Evolutionary conservation across 345 rosid genomes (phyloP), one percentile per base, ranked within the genome.

Genomic region (Eutrema heterophyllum): DNA sequence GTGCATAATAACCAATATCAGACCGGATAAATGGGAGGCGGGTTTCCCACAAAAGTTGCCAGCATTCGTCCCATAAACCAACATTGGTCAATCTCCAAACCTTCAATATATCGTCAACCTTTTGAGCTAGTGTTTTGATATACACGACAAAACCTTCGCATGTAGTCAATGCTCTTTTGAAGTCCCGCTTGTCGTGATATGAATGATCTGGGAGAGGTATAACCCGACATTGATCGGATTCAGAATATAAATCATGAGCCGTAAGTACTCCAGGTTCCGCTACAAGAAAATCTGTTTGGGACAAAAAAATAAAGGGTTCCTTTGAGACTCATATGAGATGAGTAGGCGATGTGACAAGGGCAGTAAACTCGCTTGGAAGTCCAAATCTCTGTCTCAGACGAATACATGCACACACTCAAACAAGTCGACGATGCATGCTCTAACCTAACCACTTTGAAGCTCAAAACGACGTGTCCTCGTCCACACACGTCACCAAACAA

Each of bases 351-450:
- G 15, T 9, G 2, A 21, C 1, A 7, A 1, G 12, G 14, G 38
- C 32, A 16, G 0, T 55, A 7, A 43, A 30, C 3, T 1, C 1
- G 14, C 44, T 68, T 18, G 32, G 21, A 44, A 57, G 35, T 57
- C 73, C 65, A 70, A 56, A 56, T 3, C 12, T 33, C 64, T 12
- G 73, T 68, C 33, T 68, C 73, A 33, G 73, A 68, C 1, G 54
- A 43, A 32, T 55, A 44, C 8, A 63, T 8, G 4, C 3, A 14
- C 5, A 27, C 0, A 4, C 0, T 4, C 7, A 1, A 4, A 24
- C 2, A 1, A 11, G n/a, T 11, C 1, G 2, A 14, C 5, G 5
- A 27, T 10, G 5, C 2, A 6, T 5, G 6, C 40, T 1, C 5
- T 0, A 9, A 1, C 1, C 48, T 18, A 11, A 61, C 6, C 6